Conservation (phyloP, 495 filamentous ascomycete genomes). For the Pseudotulostoma volvatum region DNA sequence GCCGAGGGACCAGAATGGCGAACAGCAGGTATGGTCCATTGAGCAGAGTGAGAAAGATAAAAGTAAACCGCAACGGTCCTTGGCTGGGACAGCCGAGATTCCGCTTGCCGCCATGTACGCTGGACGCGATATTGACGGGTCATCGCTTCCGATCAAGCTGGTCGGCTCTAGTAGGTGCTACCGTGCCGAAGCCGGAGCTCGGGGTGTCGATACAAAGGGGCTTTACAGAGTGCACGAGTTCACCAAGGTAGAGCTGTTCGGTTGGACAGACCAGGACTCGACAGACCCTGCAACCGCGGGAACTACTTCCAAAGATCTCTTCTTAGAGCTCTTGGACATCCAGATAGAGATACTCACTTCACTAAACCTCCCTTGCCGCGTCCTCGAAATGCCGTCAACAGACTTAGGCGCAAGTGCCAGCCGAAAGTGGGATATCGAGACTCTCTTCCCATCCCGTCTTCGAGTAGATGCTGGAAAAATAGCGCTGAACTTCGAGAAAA, state of each 20-base stretch:
- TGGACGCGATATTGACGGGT: constrained; percentile 43
- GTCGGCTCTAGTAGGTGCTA: constrained; percentile 81
- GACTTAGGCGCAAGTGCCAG: constrained; percentile 80
- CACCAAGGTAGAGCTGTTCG: constrained; percentile 95
- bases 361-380: constrained; percentile 68
- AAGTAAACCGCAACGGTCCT: constrained; percentile 47
- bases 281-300: constrained; percentile 29
- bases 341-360: constrained; percentile 66
- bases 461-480: constrained; percentile 9
- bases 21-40: constrained; percentile 77
- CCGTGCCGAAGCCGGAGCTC: constrained; percentile 79
- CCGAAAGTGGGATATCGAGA: constrained; percentile 86
- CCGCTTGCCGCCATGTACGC: constrained; percentile 85
- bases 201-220: constrained; percentile 81
- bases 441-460: constrained; percentile 72
- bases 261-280: constrained; percentile 40
- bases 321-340: constrained; percentile 67
- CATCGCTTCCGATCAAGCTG: constrained; percentile 54
- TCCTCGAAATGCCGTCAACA: constrained; percentile 78
- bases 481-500: constrained; percentile 39
- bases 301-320: constrained; percentile 23
- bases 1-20: constrained; percentile 75
- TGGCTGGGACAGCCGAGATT: constrained; percentile 87
- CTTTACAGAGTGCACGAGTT: constrained; percentile 98
- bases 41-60: constrained; percentile 45